Percentiles rank a stretch among this genome's conserved stretches.
Evolutionary conservation across 1,284 basidiomycete genomes (phyloP).

Genomic region (Irpex sp.): DNA sequence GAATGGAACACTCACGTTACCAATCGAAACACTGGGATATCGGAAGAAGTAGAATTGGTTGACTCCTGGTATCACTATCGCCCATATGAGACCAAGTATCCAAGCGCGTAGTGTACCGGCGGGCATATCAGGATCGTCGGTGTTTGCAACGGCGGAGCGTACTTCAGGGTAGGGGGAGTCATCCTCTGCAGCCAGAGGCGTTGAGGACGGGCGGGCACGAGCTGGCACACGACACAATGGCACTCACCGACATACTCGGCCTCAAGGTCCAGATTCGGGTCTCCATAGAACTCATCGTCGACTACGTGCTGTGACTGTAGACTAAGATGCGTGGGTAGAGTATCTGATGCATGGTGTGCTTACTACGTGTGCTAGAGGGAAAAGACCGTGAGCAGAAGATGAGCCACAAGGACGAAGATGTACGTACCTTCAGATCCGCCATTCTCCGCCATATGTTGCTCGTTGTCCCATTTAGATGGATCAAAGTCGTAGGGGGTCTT

Average conservation of each 20-base stretch:
- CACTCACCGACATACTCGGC: slow-evolving; percentile 12
- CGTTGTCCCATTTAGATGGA: slow-evolving; percentile 9
- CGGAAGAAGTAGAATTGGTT: slow-evolving; percentile 68
- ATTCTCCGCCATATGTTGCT: slow-evolving; percentile 13
- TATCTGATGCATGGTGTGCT: not conserved
- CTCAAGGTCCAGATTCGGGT: slow-evolving; percentile 14
- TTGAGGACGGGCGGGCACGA: not conserved
- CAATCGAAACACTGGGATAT: slow-evolving; percentile 48
- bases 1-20: slow-evolving; percentile 18
- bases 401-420: not conserved
- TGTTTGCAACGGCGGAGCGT: slow-evolving; percentile 31
- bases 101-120: slow-evolving; percentile 56
- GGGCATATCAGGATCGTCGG: slow-evolving; percentile 54
- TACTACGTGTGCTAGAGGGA: slow-evolving; percentile 8
- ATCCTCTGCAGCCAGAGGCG: slow-evolving; percentile 29
- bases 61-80: slow-evolving; percentile 46
- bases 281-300: slow-evolving; percentile 10
- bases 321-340: not conserved
- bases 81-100: slow-evolving; percentile 40
- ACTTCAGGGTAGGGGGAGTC: slow-evolving; percentile 44
- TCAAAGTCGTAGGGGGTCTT: slow-evolving; percentile 12
- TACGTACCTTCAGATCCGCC: slow-evolving; percentile 10
- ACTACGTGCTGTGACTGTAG: slow-evolving; percentile 2
- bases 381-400: not conserved
- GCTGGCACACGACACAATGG: not conserved